Conservation (phyloP, 768 basidiomycete genomes). For the Cyclocybe cylindracea region DNA sequence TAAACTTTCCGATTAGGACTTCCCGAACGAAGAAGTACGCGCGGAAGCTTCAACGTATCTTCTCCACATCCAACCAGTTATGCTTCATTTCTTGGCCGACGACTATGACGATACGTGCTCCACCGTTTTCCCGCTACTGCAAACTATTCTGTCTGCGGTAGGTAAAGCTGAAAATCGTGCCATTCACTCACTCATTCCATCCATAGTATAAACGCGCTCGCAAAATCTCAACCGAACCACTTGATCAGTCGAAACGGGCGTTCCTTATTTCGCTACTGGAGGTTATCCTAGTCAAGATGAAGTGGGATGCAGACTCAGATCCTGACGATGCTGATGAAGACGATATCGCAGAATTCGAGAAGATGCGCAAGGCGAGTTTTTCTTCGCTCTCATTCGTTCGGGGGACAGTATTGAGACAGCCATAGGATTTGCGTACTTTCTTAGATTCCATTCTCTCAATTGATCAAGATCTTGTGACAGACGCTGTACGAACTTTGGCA, state of each 20-base stretch:
- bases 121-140: slow-evolving; percentile 81
- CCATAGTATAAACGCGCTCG: slow-evolving; percentile 77
- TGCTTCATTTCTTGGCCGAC: slow-evolving; percentile 89
- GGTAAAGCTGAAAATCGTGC: slow-evolving; percentile 26
- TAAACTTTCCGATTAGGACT: slow-evolving; percentile 46
- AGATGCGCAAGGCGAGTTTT: slow-evolving; percentile 73
- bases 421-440: slow-evolving; percentile 80
- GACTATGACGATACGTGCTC: slow-evolving; percentile 87
- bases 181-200: background rate
- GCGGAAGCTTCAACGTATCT: slow-evolving; percentile 66
- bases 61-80: slow-evolving; percentile 70
- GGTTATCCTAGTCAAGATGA: slow-evolving; percentile 84
- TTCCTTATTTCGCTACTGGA: slow-evolving; percentile 81
- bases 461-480: slow-evolving; percentile 83
- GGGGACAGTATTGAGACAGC: slow-evolving; percentile 11
- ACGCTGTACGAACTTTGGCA: slow-evolving; percentile 71
- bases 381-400: background rate
- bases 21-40: slow-evolving; percentile 55
- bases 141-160: slow-evolving; percentile 73
- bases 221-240: slow-evolving; percentile 58
- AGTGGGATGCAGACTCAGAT: slow-evolving; percentile 83
- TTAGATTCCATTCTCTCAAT: slow-evolving; percentile 86
- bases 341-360: slow-evolving; percentile 78
- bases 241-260: slow-evolving; percentile 66
- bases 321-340: slow-evolving; percentile 88